Evolutionary conservation across 169 alveolate species (phyloP), one percentile per base, ranked within the genome.

Genomic region (Eimeria maxima): DNA sequence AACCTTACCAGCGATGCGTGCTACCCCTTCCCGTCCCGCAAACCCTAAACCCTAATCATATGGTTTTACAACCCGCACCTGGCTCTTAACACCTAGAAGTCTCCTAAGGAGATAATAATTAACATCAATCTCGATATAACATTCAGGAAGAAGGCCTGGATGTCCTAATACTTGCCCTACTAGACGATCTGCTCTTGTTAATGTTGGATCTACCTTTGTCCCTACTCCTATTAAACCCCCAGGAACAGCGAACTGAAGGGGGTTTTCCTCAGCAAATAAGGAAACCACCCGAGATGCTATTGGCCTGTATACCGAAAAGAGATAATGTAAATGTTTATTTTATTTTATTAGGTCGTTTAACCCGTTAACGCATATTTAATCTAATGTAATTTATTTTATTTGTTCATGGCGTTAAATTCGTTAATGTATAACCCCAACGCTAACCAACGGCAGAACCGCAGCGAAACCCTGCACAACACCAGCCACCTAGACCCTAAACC

Each of bases 131-230:
- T 99, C 99, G n/a, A 97, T 98, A 96, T 97, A 98, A 69, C 99
- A 98, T 47, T 99, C 99, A 65, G 99, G 99, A 27, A 98, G 97
- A 84, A 97, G 96, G 69, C 99, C 99, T 38, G 99, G 99, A 87
- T 98, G 99, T 5, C 99, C 99, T 22, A 99, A 97, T 44, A 99
- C 99, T 96, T 99, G 99, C 33, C 99, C 99, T 63, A 99, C 99
- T 71, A 99, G 97, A 47, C 99, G 97, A 97, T 99, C 99, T 80
- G 99, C 99, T 96, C 99, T 97, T 16, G 99, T 99, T 87, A 99
- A 97, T 38, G 99, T 99, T 29, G 99, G 99, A 96, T 99, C 99
- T 81, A 99, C 98, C 97, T 98, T 97, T 45, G 99, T 97, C 3
- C 99, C 99, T 42, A 99, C 99, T 10, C 98, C 99, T 45, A 98